These are phyloP conservation scores for Inonotus obliquus DNA, from an alignment of 1,284 basidiomycete genomes.

Conservation along the genomic window DNA sequence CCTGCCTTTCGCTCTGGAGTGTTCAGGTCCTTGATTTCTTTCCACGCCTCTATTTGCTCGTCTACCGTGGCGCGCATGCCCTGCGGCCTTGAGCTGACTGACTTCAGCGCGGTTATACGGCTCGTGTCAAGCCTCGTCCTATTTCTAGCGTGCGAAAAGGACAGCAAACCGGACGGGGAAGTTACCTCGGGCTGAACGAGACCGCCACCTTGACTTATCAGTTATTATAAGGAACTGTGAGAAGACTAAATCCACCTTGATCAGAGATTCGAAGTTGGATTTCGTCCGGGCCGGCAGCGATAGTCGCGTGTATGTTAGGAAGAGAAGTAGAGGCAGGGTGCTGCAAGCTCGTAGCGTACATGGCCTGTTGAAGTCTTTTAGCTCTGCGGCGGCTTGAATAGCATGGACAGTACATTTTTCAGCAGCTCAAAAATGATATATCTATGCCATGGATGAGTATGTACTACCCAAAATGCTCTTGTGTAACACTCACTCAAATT, in stretches of 20 bases:
- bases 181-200: slow-evolving; percentile 48
- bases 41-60: slow-evolving; percentile 61
- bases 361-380: slow-evolving; percentile 31
- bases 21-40: slow-evolving; percentile 29
- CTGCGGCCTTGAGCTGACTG: slow-evolving; percentile 51
- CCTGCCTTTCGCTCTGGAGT: slow-evolving; percentile 42
- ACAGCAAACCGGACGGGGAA: slow-evolving; percentile 69
- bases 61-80: slow-evolving; percentile 73
- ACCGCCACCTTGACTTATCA: slow-evolving; percentile 55
- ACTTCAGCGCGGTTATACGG: slow-evolving; percentile 67
- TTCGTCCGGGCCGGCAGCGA: slow-evolving; percentile 66
- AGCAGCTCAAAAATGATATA: slow-evolving; percentile 87
- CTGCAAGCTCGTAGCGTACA: slow-evolving; percentile 58
- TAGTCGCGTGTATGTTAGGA: slow-evolving; percentile 66
- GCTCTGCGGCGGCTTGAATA: slow-evolving; percentile 18
- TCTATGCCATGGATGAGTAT: slow-evolving; percentile 32
- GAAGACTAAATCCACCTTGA: slow-evolving; percentile 49
- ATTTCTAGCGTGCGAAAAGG: slow-evolving; percentile 78
- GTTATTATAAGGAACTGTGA: not conserved
- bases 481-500: slow-evolving; percentile 61
- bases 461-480: not conserved
- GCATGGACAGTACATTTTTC: slow-evolving; percentile 61
- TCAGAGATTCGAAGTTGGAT: slow-evolving; percentile 81
- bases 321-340: slow-evolving; percentile 39
- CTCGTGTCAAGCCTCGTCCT: slow-evolving; percentile 60